These are phyloP conservation scores for Sclerotinia subarctica DNA, from an alignment of 2,329 filamentous ascomycete species.

Conservation along the genomic window DNA sequence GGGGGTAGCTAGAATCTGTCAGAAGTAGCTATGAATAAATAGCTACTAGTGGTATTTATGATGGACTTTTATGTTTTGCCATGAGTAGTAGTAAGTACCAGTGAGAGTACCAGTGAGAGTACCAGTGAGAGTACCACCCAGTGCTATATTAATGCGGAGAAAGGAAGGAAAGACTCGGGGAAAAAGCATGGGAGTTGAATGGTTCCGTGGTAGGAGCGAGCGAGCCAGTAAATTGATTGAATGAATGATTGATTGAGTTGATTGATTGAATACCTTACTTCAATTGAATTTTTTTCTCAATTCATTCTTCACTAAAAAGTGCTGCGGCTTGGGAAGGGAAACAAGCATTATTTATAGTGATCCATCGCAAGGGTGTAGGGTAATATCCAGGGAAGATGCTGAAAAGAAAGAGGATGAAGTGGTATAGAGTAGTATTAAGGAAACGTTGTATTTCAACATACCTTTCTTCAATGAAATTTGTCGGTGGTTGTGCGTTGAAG, in stretches of 20 bases:
- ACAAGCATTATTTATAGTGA: slow-evolving; percentile 10
- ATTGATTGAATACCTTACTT: too few relatives aligned
- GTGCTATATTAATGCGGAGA: background rate
- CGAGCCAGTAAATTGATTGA: background rate
- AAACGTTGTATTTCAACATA: background rate
- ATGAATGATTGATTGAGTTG: too few relatives aligned
- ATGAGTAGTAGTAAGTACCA: background rate
- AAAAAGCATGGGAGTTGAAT: background rate
- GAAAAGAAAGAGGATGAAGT: background rate
- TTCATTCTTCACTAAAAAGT: background rate
- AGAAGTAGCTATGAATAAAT: background rate
- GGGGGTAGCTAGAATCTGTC: background rate
- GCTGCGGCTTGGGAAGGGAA: background rate
- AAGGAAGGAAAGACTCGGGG: background rate
- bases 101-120: too few relatives aligned
- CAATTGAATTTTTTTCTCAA: too few relatives aligned
- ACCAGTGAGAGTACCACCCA: too few relatives aligned
- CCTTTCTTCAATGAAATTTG: background rate
- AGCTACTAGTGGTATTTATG: background rate
- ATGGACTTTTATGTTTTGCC: background rate
- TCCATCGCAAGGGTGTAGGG: slow-evolving; percentile 4
- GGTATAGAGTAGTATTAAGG: background rate
- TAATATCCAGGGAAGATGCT: background rate
- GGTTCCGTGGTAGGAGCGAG: background rate
- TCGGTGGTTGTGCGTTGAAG: too few relatives aligned